Evolutionary conservation across 108 stramenopile species (phyloP).

Genomic region (Asterionellopsis glacialis): DNA sequence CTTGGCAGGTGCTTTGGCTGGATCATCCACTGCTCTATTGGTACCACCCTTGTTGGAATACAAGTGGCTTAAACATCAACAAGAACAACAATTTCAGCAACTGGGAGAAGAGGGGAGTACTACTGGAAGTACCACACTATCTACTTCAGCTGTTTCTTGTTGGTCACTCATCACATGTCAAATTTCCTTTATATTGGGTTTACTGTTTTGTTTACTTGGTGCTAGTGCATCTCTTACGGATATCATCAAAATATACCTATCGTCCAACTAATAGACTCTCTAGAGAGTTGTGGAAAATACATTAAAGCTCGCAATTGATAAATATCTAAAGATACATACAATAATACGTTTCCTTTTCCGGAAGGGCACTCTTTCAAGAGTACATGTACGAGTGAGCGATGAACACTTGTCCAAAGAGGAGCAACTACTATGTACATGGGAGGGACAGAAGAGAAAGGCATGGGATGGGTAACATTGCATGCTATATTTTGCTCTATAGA

Average conservation of each 20-base stretch:
- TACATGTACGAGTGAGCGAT: no score
- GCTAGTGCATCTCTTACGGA: constrained; percentile 38
- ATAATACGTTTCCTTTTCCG: no score
- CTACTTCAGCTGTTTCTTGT: constrained; percentile 21
- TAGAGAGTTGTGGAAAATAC: no score
- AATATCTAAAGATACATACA: no score
- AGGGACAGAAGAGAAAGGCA: no score
- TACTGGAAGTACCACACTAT: neutral
- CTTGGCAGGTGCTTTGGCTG: constrained; percentile 62
- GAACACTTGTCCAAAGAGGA: no score
- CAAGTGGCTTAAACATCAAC: constrained; percentile 35
- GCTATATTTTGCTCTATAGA: no score
- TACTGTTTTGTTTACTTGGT: constrained; percentile 38
- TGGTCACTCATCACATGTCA: constrained; percentile 23
- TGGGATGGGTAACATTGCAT: no score
- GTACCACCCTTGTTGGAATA: constrained; percentile 66
- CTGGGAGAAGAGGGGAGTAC: neutral
- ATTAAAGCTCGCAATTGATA: no score
- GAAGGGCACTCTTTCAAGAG: no score
- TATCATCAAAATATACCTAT: constrained; percentile 24
- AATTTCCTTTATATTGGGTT: constrained; percentile 31
- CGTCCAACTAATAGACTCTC: neutral
- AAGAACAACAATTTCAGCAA: neutral
- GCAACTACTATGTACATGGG: no score
- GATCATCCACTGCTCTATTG: constrained; percentile 54